phyloP scores from a whole-genome alignment of 148 eudicot species.

The Hydrangea macrophylla region DNA sequence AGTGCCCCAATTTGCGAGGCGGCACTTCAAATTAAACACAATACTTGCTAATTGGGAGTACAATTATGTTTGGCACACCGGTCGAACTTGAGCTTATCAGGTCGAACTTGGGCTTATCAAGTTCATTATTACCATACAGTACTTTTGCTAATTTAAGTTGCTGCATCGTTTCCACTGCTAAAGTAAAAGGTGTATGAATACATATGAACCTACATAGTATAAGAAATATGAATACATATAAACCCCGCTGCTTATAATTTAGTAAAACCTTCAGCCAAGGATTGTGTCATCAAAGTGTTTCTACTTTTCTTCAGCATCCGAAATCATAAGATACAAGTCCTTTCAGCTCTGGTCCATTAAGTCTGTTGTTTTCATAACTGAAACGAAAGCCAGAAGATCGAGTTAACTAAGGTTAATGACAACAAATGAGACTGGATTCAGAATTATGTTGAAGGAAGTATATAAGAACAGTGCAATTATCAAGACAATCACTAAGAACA shows the following conservation, averaged over 20 bases:
- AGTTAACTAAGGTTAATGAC: neutral
- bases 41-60: neutral
- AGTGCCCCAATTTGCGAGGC: neutral
- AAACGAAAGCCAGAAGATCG: conserved; percentile 4
- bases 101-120: neutral
- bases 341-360: conserved; percentile 55
- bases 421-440: neutral
- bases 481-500: too few relatives aligned
- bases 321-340: conserved; percentile 55
- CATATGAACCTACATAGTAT: neutral
- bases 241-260: neutral
- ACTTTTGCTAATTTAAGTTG: conserved; percentile 6
- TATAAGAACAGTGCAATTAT: too few relatives aligned
- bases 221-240: neutral
- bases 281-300: neutral
- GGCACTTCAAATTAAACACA: neutral
- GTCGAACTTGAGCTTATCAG: neutral
- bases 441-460: too few relatives aligned
- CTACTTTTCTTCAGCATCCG: conserved; percentile 37
- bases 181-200: neutral
- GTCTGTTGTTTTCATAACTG: conserved; percentile 40
- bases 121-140: conserved; percentile 3
- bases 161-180: neutral
- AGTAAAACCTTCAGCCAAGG: neutral
- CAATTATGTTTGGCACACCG: neutral